Evolutionary conservation across 129 eudicot species (phyloP).

Genomic region (Flaveria sonorensis): DNA sequence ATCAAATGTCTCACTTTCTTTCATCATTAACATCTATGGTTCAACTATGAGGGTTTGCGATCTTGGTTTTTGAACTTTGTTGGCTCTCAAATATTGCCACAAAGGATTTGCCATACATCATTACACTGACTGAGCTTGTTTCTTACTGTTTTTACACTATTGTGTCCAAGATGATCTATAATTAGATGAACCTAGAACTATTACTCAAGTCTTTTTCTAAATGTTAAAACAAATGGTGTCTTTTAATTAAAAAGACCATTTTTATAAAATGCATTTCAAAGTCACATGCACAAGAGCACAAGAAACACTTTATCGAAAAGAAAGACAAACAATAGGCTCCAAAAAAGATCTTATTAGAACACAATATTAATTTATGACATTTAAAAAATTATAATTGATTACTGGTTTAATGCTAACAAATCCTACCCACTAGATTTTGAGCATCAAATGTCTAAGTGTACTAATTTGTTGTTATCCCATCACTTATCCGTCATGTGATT

Average conservation of each 20-base stretch:
- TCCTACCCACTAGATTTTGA: constrained; percentile 8
- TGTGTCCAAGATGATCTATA: no score
- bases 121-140: no score
- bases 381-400: neutral
- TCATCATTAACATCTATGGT: no score
- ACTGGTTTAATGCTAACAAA: neutral
- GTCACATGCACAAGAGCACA: neutral
- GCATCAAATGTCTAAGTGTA: neutral
- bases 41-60: no score
- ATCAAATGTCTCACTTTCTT: no score
- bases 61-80: no score
- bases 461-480: neutral
- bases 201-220: neutral
- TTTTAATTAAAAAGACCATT: no score
- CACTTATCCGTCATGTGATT: neutral
- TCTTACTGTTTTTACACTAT: no score
- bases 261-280: neutral
- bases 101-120: no score
- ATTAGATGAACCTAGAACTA: no score
- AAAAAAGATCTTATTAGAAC: neutral
- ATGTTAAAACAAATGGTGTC: neutral
- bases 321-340: neutral
- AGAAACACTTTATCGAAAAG: neutral
- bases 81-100: no score
- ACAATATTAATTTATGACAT: neutral